phyloP scores from a whole-genome alignment of 805 yeast genomes.

The Candida tibetensis region DNA sequence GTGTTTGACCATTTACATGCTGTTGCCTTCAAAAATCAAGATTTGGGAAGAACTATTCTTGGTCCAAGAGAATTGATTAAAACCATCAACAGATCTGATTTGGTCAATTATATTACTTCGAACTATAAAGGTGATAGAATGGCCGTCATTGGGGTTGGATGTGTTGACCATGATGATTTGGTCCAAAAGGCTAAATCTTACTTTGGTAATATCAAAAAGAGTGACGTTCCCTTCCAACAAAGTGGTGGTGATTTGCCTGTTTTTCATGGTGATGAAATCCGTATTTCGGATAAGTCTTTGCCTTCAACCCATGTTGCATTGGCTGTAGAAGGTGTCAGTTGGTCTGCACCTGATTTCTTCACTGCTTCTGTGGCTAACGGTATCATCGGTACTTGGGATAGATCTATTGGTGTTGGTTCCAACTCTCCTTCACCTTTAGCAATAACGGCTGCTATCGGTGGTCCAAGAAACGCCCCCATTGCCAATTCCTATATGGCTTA shows the following conservation, averaged over 20 bases:
- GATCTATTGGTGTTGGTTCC: conserved; percentile 80
- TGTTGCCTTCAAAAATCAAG: conserved; percentile 84
- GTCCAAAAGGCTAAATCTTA: conserved; percentile 71
- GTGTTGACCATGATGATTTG: conserved; percentile 82
- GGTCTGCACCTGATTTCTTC: conserved; percentile 95
- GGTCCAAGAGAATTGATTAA: conserved; percentile 91
- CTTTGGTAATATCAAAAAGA: conserved; percentile 66
- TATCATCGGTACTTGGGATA: conserved; percentile 95
- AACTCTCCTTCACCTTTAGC: conserved; percentile 86
- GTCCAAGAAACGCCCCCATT: conserved; percentile 57
- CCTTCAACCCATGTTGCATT: conserved; percentile 91
- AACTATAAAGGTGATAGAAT: conserved; percentile 95
- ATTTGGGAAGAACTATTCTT: conserved; percentile 91
- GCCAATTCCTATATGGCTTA: conserved; percentile 97
- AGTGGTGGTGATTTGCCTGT: conserved; percentile 71
- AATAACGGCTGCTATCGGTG: conserved; percentile 56
- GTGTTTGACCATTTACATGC: conserved; percentile 96
- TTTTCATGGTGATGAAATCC: conserved; percentile 83
- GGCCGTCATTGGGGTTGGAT: conserved; percentile 97
- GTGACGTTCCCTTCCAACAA: conserved; percentile 69
- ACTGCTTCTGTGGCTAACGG: conserved; percentile 96
- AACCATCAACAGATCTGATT: conserved; percentile 72
- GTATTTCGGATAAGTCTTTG: conserved; percentile 75
- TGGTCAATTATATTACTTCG: conserved; percentile 72
- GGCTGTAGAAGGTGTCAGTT: conserved; percentile 96